Percentiles rank a stretch among this genome's conserved stretches.
Conservation (phyloP, 352 stramenopile genomes). For the Pythium grandisporangium region DNA sequence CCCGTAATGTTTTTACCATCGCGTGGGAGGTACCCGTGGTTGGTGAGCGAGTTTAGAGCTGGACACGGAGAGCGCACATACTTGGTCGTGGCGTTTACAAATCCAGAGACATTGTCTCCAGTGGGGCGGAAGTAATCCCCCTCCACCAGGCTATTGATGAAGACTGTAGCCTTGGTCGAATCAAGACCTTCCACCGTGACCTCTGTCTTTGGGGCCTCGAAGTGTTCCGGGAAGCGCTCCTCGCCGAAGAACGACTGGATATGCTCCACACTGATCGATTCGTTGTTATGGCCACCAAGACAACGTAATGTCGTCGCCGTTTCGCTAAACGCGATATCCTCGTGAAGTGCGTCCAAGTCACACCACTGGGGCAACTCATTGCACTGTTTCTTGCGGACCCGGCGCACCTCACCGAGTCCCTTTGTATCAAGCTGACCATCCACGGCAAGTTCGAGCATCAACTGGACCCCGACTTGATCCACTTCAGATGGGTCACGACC, state of each 20-base stretch:
- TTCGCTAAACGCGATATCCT: slow-evolving; percentile 1
- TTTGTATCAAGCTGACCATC: not conserved
- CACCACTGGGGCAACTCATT: slow-evolving; percentile 2
- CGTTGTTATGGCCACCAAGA: slow-evolving; percentile 2
- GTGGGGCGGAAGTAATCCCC: slow-evolving; percentile 27
- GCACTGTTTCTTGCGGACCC: slow-evolving; percentile 1
- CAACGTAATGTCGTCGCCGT: slow-evolving; percentile 1
- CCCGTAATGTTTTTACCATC: slow-evolving; percentile 28
- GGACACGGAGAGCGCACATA: slow-evolving; percentile 39
- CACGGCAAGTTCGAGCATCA: slow-evolving; percentile 13
- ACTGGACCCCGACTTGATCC: slow-evolving; percentile 14
- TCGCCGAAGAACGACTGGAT: slow-evolving; percentile 12
- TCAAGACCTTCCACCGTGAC: not conserved
- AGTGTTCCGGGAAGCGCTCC: slow-evolving; percentile 15
- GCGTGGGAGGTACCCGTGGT: slow-evolving; percentile 45
- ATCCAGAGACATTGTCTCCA: slow-evolving; percentile 16
- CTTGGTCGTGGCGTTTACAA: slow-evolving; percentile 7
- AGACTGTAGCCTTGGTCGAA: slow-evolving; percentile 1
- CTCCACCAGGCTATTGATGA: not conserved
- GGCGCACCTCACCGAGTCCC: slow-evolving; percentile 5
- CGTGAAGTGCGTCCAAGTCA: slow-evolving; percentile 4
- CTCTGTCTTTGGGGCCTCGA: slow-evolving; percentile 3
- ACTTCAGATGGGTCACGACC: slow-evolving; percentile 18
- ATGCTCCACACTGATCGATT: not conserved
- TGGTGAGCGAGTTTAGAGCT: slow-evolving; percentile 38